A percentile compares a stretch with the other conserved stretches of the same genome.
Evolutionary conservation across 495 filamentous ascomycete species (phyloP).

Genomic region (Penicillium odoratum): DNA sequence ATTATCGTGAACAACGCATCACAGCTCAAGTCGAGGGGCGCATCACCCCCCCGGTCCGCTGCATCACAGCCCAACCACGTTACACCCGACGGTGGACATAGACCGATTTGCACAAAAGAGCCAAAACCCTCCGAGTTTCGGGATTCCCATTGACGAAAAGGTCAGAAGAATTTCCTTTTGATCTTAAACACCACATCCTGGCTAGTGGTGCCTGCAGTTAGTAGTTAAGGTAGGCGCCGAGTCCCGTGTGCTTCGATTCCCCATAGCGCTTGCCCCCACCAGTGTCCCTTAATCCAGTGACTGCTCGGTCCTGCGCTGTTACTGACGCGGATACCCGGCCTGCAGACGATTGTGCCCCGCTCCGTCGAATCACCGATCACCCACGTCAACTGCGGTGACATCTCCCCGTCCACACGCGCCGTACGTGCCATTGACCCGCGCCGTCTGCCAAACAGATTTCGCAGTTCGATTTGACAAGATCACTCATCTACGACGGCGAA

Average conservation of each 20-base stretch:
- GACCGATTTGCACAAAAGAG: conserved; percentile 42
- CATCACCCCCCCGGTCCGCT: conserved; percentile 36
- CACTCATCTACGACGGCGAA: conserved; percentile 11
- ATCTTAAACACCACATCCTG: conserved; percentile 11
- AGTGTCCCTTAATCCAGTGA: conserved; percentile 43
- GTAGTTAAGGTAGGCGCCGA: conserved; percentile 37
- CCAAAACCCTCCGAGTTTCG: conserved; percentile 33
- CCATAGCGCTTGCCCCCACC: conserved; percentile 9
- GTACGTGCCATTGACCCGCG: conserved; percentile 27
- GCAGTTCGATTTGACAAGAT: conserved; percentile 10
- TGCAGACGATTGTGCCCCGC: conserved; percentile 40
- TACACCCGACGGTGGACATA: conserved; percentile 42
- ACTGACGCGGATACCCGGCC: conserved; percentile 44
- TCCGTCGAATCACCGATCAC: conserved; percentile 46
- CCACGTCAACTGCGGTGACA: conserved; percentile 27
- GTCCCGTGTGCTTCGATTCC: conserved; percentile 23
- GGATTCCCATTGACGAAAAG: conserved; percentile 30
- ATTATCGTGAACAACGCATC: conserved; percentile 52
- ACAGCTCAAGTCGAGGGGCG: conserved; percentile 35
- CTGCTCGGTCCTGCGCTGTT: conserved; percentile 41
- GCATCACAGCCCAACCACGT: conserved; percentile 56
- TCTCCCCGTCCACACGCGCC: conserved; percentile 28
- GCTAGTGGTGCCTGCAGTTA: conserved; percentile 14
- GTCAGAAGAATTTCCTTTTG: conserved; percentile 21
- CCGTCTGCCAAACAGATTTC: conserved; percentile 31